These are phyloP conservation scores for Calonectria fujianensis DNA, from an alignment of 2,329 filamentous ascomycete genomes.

Conservation along the genomic window DNA sequence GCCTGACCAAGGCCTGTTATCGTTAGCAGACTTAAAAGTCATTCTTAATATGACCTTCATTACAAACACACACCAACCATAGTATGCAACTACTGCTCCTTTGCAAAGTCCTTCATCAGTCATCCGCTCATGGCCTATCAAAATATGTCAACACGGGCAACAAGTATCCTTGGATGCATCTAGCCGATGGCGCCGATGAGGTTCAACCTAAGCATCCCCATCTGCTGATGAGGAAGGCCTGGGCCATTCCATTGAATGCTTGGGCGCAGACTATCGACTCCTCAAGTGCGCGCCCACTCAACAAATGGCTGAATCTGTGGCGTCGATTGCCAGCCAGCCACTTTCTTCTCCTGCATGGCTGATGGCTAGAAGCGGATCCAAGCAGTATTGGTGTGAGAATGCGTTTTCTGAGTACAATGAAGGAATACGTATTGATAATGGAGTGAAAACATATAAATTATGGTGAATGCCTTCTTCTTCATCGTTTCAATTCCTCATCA, in stretches of 20 bases:
- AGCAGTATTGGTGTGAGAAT: not conserved
- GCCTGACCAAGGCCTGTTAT: not conserved
- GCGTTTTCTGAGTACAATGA: not conserved
- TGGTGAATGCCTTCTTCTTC: not conserved
- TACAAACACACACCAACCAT: not conserved
- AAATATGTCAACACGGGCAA: not conserved
- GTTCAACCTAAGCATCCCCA: not conserved
- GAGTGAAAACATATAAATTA: not conserved
- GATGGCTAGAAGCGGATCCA: not conserved
- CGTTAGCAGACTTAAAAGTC: not conserved
- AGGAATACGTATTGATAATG: not conserved
- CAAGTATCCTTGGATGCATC: not conserved
- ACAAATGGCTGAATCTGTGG: not conserved
- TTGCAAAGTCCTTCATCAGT: not conserved
- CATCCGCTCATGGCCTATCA: not conserved
- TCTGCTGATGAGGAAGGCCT: not conserved
- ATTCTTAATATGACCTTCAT: not conserved
- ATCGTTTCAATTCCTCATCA: not conserved
- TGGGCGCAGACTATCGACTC: not conserved
- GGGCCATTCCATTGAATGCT: not conserved
- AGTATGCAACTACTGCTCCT: no score
- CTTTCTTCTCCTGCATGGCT: not conserved
- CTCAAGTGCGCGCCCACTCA: not conserved
- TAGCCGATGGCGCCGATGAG: not conserved
- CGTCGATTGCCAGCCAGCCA: not conserved